Conservation (phyloP, 495 filamentous ascomycete species). For the Oleoguttula mirabilis region DNA sequence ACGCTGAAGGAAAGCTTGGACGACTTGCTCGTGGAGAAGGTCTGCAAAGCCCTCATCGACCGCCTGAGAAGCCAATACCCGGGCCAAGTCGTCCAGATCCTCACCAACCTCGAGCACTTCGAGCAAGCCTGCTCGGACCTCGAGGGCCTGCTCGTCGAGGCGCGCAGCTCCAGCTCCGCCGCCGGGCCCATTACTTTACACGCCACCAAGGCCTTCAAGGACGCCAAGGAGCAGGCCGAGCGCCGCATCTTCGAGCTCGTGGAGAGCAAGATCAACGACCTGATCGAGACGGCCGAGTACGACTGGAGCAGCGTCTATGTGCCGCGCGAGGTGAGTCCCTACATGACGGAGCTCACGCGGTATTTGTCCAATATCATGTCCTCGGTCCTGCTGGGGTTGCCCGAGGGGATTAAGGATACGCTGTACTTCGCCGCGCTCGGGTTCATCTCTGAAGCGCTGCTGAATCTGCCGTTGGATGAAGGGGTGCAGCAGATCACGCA, state of each 20-base stretch:
- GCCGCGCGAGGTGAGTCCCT: conserved; percentile 57
- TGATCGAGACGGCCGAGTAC: conserved; percentile 93
- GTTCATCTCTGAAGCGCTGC: conserved; percentile 76
- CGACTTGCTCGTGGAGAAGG: conserved; percentile 75
- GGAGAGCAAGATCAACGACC: conserved; percentile 95
- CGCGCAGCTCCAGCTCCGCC: conserved; percentile 63
- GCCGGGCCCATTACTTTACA: conserved; percentile 60
- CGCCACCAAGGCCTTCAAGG: conserved; percentile 74
- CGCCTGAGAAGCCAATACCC: conserved; percentile 83
- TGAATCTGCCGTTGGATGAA: conserved; percentile 54
- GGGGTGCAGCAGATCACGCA: conserved; percentile 76
- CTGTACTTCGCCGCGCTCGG: conserved; percentile 95
- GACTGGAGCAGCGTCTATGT: conserved; percentile 51
- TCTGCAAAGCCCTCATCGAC: conserved; percentile 81
- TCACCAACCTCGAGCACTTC: conserved; percentile 96
- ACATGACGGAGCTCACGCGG: conserved; percentile 84
- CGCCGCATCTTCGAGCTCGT: conserved; percentile 98
- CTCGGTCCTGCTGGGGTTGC: conserved; percentile 79
- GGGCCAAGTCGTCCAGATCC: conserved; percentile 93
- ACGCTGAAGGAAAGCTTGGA: conserved; percentile 83
- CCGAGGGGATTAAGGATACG: conserved; percentile 87
- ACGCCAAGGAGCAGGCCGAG: conserved; percentile 88
- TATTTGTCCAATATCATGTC: conserved; percentile 97
- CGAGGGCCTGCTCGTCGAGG: conserved; percentile 68
- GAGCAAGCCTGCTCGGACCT: conserved; percentile 82